Conservation (phyloP, 768 basidiomycete species). For the Amanita muscaria region DNA sequence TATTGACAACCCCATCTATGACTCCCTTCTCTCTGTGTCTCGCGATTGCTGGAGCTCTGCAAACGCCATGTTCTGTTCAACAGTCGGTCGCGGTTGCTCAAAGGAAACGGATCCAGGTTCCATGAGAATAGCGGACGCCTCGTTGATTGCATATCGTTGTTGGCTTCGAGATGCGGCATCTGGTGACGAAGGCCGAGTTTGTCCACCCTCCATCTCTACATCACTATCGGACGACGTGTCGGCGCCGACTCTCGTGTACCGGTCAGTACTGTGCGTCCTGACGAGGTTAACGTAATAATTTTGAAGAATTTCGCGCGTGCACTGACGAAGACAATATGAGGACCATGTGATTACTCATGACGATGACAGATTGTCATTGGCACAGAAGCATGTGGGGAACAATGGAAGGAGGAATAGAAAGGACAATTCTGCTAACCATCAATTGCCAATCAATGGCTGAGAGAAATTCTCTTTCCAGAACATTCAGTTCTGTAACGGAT, state of each 20-base stretch:
- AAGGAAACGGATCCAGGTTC: slow-evolving; percentile 32
- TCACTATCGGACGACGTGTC: slow-evolving; percentile 47
- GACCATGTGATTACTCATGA: slow-evolving; percentile 15
- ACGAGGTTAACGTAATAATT: slow-evolving; percentile 93
- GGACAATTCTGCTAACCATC: slow-evolving; percentile 57
- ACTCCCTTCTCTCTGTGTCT: neutral
- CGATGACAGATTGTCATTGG: neutral
- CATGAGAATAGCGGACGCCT: slow-evolving; percentile 34
- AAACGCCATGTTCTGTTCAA: slow-evolving; percentile 83
- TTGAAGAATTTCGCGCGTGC: slow-evolving; percentile 83
- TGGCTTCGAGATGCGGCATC: slow-evolving; percentile 19
- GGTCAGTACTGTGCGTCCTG: slow-evolving; percentile 64
- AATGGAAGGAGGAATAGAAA: slow-evolving; percentile 10
- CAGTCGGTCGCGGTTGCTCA: slow-evolving; percentile 48
- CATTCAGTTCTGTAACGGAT: slow-evolving; percentile 82
- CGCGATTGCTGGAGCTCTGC: slow-evolving; percentile 36
- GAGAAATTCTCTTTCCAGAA: slow-evolving; percentile 92
- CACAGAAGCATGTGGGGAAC: neutral
- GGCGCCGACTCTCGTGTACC: slow-evolving; percentile 43
- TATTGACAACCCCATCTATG: slow-evolving; percentile 1
- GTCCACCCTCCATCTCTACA: slow-evolving; percentile 43
- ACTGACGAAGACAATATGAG: slow-evolving; percentile 43
- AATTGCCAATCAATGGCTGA: slow-evolving; percentile 89
- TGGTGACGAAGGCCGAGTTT: slow-evolving; percentile 48
- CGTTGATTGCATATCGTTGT: slow-evolving; percentile 20